These are phyloP conservation scores for Ambrosia hybrid DNA, from an alignment of 140 eudicot genomes.

Conservation along the genomic window DNA sequence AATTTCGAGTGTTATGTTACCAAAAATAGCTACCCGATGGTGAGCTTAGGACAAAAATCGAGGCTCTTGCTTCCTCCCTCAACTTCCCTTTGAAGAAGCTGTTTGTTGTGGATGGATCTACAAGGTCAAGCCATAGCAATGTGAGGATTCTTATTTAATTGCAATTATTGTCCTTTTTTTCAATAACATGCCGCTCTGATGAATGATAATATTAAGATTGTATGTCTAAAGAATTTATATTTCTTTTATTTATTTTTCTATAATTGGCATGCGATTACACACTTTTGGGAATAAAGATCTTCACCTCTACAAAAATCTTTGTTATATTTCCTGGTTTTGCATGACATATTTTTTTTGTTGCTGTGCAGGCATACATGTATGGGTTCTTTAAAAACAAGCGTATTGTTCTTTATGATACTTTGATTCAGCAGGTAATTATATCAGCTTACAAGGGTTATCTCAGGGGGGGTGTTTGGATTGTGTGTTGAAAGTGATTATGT, in stretches of 20 bases:
- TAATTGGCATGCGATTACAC: no score
- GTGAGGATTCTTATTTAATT: constrained; percentile 47
- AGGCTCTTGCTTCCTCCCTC: constrained; percentile 87
- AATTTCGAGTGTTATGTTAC: constrained; percentile 15
- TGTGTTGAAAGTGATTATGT: constrained; percentile 3
- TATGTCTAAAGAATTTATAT: no score
- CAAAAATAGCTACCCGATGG: constrained; percentile 81
- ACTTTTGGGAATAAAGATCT: not conserved
- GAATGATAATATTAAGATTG: no score
- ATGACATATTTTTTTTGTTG: constrained; percentile 25
- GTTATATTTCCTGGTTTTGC: constrained; percentile 8
- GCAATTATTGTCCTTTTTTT: not conserved
- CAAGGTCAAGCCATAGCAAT: constrained; percentile 98
- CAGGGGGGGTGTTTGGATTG: not conserved
- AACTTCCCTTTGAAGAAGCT: constrained; percentile 86
- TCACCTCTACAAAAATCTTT: not conserved
- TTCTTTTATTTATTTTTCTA: no score
- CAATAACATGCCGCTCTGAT: no score
- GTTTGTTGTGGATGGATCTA: constrained; percentile 98
- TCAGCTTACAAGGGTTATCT: not conserved
- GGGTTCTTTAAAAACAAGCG: constrained; percentile 96
- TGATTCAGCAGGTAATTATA: constrained; percentile 81
- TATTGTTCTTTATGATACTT: constrained; percentile 95
- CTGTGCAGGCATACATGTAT: constrained; percentile 95
- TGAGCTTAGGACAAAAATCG: constrained; percentile 80